Evolutionary conservation across 352 stramenopile genomes (phyloP), one percentile per base, ranked within the genome.

Genomic region (Globisporangium nodosum): DNA sequence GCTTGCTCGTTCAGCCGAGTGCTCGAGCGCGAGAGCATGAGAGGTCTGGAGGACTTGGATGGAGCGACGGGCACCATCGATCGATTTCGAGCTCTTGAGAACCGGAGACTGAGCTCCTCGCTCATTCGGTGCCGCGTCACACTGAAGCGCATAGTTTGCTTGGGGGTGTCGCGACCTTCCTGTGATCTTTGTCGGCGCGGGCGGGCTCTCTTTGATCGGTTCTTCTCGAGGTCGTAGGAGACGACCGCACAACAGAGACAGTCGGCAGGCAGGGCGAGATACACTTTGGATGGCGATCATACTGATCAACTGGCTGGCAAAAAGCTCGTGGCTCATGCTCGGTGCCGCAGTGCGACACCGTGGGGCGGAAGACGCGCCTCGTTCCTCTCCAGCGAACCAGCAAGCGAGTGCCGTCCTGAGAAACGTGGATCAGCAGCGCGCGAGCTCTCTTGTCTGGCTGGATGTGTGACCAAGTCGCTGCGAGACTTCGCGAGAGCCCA

Each of bases 231-330:
- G 30, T 12, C 42, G 6, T 16, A 48, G 42, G 45, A 43, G n/a
- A 12, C 45, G 20, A 49, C 45, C 7, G 45, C 45, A 49, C 45
- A 49, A 49, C 45, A 49, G 20, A 49, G n/a, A 49, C 45, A 49
- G 37, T 43, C 37, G 37, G 12, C 37, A 43, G 33, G 33, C 33
- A 37, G 33, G 2, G 12, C 13, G 12, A 43, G 12, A 43, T 49
- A 27, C 20, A 30, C 45, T 18, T 49, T 31, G n/a, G 45, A 30
- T 11, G 45, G 45, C 45, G 45, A 49, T 49, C 45, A 30, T 49
- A 31, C 20, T 30, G 20, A 30, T 49, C 43, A 27, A 49, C 8
- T 13, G 18, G 12, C 8, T 27, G 12, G 18, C 20, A 4, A 13
- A 48, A 27, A 21, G 43, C 43, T 48, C 18, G 43, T 48, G 43